Conservation (phyloP, 768 basidiomycete species). For the Termitomyces sp. region DNA sequence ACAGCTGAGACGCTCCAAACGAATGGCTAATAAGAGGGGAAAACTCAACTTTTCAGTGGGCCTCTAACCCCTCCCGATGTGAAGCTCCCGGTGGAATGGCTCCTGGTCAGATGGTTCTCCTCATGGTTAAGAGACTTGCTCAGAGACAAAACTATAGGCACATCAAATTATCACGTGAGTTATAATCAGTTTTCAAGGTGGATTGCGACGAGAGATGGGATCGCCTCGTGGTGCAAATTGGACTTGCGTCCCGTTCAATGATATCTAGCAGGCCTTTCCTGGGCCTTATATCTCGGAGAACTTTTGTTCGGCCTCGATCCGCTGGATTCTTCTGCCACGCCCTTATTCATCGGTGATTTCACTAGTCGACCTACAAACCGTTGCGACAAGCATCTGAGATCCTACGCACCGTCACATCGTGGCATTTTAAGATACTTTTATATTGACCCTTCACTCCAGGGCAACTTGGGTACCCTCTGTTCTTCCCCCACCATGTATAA, state of each 20-base stretch:
- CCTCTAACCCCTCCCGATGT: neutral
- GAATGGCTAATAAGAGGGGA: neutral
- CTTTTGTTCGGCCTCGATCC: conserved; percentile 20
- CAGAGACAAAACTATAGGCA: conserved; percentile 5
- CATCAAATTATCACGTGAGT: conserved; percentile 17
- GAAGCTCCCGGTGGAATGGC: neutral
- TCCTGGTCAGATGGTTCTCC: conserved; percentile 6
- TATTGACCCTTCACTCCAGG: conserved; percentile 18
- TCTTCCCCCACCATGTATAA: conserved; percentile 25
- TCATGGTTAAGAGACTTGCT: neutral
- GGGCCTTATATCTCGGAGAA: conserved; percentile 17
- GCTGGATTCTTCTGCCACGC: conserved; percentile 16
- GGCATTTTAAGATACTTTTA: conserved; percentile 20
- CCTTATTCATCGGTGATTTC: neutral
- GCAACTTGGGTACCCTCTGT: conserved; percentile 9
- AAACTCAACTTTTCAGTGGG: neutral
- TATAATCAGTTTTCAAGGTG: conserved; percentile 11
- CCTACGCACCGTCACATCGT: conserved; percentile 25
- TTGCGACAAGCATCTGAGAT: conserved; percentile 16
- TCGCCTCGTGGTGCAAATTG: conserved; percentile 24
- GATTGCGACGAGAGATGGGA: conserved; percentile 1
- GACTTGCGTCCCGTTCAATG: conserved; percentile 1
- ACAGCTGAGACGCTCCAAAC: neutral
- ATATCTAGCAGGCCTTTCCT: conserved; percentile 21
- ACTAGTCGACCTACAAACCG: conserved; percentile 12